Evolutionary conservation across 2,329 filamentous ascomycete species (phyloP).

Genomic region (Lachnellula cervina): DNA sequence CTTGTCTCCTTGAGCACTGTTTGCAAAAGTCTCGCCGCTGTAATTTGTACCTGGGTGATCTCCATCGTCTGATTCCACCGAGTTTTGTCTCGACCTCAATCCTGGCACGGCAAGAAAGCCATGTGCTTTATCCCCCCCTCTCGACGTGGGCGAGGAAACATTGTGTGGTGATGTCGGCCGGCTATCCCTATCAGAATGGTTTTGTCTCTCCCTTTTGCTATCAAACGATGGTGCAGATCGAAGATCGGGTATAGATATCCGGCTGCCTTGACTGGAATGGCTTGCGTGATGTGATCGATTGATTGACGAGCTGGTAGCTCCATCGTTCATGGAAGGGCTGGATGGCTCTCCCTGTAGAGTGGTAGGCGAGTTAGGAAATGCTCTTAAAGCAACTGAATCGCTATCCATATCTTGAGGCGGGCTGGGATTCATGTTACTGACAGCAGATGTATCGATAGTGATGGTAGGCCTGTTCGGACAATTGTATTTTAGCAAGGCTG

Average conservation of each 20-base stretch:
- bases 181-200: slow-evolving; percentile 47
- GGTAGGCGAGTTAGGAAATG: slow-evolving; percentile 33
- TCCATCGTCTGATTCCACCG: slow-evolving; percentile 57
- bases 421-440: slow-evolving; percentile 32
- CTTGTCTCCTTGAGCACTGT: slow-evolving; percentile 37
- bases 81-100: slow-evolving; percentile 58
- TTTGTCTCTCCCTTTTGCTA: slow-evolving; percentile 32
- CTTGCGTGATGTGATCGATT: slow-evolving; percentile 19
- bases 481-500: slow-evolving; percentile 19
- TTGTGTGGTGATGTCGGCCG: slow-evolving; percentile 64
- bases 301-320: slow-evolving; percentile 11
- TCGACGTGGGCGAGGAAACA: slow-evolving; percentile 56
- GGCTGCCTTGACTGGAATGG: slow-evolving; percentile 26
- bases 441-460: slow-evolving; percentile 52
- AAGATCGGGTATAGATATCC: slow-evolving; percentile 39
- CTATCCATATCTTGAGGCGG: slow-evolving; percentile 28
- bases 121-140: slow-evolving; percentile 42
- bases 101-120: slow-evolving; percentile 61
- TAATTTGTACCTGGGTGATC: slow-evolving; percentile 41
- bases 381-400: slow-evolving; percentile 32
- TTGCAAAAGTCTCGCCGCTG: slow-evolving; percentile 39
- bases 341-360: slow-evolving; percentile 30
- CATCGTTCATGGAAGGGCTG: slow-evolving; percentile 33
- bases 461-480: slow-evolving; percentile 41
- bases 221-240: slow-evolving; percentile 54